Evolutionary conservation across 1,284 basidiomycete species (phyloP), one percentile per base, ranked within the genome.

Genomic region (Meira miltonrushii): DNA sequence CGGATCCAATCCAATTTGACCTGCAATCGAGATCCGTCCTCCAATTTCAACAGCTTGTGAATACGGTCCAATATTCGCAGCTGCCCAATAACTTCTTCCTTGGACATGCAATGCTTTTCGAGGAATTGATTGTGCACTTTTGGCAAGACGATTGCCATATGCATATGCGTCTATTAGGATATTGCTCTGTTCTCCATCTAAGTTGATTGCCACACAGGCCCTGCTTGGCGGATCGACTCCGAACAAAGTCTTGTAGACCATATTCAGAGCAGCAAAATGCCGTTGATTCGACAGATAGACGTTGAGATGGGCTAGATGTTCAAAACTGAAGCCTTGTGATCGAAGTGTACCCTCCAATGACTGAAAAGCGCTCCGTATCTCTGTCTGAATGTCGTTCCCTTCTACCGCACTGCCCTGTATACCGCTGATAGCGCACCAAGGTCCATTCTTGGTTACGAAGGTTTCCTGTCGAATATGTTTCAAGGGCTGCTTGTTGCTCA

Each of bases 31-130:
- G 9, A 92, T 81, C 2, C 85, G 85, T 81, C 86, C 71, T 62
- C 91, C 90, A 55, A 83, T 82, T 55, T 13, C 12, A 25, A 97
- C 85, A 7, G 90, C 88, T 79, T 99, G 95, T 0, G 92, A 94
- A 79, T 98, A 99, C 1, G 95, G 95, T 38, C 95, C 95, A 58
- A 99, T 98, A 77, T 97, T 98, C 1, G 95, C 94, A 9, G 95
- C 92, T 15, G 94, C 94, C 95, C 95, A 99, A 78, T 97, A 97
- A 75, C 91, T 94, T 55, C 94, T 78, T 13, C 91, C 85, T 79
- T 98, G 95, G 0, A 98, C 93, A 75, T 99, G 95, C 39, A 98
- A 81, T 0, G 88, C 82, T 55, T 85, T 84, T 2, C 68, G 39
- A 19, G 51, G 7, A 38, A 15, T 37, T 23, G 50, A n/a, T 33